Evolutionary conservation across 2,329 filamentous ascomycete species (phyloP), one percentile per base, ranked within the genome.

Genomic region (Aspergillus fumigatus): DNA sequence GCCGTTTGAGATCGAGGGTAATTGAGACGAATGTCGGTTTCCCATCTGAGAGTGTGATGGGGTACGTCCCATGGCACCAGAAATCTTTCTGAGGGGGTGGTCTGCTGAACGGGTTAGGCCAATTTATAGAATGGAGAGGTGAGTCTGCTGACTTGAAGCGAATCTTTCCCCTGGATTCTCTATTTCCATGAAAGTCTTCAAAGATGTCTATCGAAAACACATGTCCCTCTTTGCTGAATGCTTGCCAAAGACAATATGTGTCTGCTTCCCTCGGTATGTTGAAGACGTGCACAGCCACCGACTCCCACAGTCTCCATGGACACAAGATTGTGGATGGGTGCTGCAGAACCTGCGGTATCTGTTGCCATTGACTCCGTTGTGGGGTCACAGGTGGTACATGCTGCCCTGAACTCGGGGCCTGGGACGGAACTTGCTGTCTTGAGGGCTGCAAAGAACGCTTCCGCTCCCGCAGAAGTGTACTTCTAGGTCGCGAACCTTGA

Each of bases 151-250:
- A 77, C 67, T 79, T 81, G 59, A 89, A 88, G 1, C 74, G 76
- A 35, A 89, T 70, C 19, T 75, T 79, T 1, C 77, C 84, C 25
- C 45, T 68, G 0, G 74, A 72, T 32, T 71, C 70, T 53, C 72
- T 66, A 26, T 73, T 56, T n/a, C 81, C 73, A 29, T 72, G 60
- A 5, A 62, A 58, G 50, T 75, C 66, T 49, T 82, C 79, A 50
- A 76, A 80, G 1, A 88, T 74, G 14, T 88, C 83, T 38, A 89
- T 82, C 38, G 73, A 80, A 3, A 70, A 71, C 11, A 90, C 77
- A 5, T 73, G 73, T 0, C 86, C 85, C 56, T 84, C 75, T 0
- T 63, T 58, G 1, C 73, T 68, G 59, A 90, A 83, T 19, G 78
- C 78, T 2, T 75, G 65, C 68, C 80, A 84, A 1, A 90, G 62